Percentiles rank a stretch among this genome's conserved stretches.
Conservation (phyloP, 345 rosid genomes). For the Corchorus olitorius region DNA sequence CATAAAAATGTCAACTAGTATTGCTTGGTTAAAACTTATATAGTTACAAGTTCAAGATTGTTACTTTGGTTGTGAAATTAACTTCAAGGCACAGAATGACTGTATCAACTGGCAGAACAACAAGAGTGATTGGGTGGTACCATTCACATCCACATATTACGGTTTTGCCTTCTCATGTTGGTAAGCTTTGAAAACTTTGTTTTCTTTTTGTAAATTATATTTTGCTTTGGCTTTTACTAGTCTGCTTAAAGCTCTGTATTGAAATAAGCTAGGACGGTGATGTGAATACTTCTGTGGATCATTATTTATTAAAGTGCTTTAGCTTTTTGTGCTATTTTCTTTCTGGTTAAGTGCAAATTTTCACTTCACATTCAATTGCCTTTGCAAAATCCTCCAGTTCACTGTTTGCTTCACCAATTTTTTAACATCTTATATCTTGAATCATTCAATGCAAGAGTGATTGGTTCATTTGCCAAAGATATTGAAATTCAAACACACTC, state of each 20-base stretch:
- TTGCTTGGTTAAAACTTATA: neutral
- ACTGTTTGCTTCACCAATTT: neutral
- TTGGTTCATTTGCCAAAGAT: neutral
- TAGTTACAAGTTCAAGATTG: neutral
- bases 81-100: constrained; percentile 81
- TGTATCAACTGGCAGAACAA: constrained; percentile 70
- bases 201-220: neutral
- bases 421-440: neutral
- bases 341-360: neutral
- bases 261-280: neutral
- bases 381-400: neutral
- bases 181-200: constrained; percentile 39
- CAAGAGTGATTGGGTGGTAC: constrained; percentile 98
- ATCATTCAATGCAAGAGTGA: neutral
- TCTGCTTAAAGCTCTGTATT: neutral
- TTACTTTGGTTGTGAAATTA: constrained; percentile 31
- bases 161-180: constrained; percentile 97
- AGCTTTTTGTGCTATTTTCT: neutral
- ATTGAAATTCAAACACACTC: neutral
- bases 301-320: neutral
- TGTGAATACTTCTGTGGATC: neutral
- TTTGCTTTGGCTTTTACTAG: neutral
- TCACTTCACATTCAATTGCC: neutral
- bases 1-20: neutral
- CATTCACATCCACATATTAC: constrained; percentile 99